Base-by-base conservation (phyloP, 78 protist species). In the Bigelowiella natans region DNA sequence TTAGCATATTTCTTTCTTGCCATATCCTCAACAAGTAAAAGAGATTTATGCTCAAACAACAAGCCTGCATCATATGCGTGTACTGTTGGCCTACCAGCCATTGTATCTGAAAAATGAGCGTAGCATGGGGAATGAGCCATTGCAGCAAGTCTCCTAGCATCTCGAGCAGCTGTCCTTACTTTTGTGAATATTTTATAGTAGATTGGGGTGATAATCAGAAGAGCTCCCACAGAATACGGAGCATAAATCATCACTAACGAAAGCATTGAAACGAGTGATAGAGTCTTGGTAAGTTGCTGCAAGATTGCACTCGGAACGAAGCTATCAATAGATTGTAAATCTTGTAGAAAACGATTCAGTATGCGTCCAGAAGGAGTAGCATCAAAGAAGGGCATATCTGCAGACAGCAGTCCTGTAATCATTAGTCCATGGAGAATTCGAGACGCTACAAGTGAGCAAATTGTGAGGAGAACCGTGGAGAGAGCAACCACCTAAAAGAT, bases 301-400 rank as follows among this genome's bases (percentile, higher is more conserved):
- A 63, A 0, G n/a, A 89, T 29, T 36, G 82, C 0, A 37, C 82
- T 29, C 0, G 92, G 92, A 30, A 90, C 92, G 26, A 1, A 51
- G 26, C 0, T 83, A 39, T 90, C 92, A 1, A 90, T 1, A 7
- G 1, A 38, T 83, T 40, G 86, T 38, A 83, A 1, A 40, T 83
- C 88, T 31, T 0, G 34, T 34, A 90, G 83, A 34, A 90, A 83
- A 31, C 91, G 91, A 31, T 63, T 63, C 84, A 89, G 82, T 18
- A 88, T 31, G 2, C 37, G 26, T 1, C 90, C 73, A 1, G 88
- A 30, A 36, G 73, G 26, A 18, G 40, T 83, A n/a, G 2, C 34
- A 40, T 90, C 92, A 85, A 90, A 90, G 88, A 90, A 83, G 63
- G 82, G 84, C 73, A 90, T 0, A 1, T 83, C 88, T 36, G 92